Base-by-base conservation (phyloP, 1,139 yeast species). In the Candida glucosophila region DNA sequence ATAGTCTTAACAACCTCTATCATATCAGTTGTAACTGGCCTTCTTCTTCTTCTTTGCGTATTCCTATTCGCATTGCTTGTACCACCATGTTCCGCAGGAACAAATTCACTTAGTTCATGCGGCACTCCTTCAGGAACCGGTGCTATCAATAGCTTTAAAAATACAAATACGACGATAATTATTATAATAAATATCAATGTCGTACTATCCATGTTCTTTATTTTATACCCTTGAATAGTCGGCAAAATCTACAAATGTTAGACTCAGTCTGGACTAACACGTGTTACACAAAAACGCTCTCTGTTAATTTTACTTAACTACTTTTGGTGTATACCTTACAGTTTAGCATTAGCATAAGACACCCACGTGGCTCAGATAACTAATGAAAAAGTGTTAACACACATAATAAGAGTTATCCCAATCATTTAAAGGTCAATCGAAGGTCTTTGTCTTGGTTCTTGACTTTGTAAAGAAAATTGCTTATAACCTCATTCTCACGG, bases 1-100 rank as follows among this genome's bases (percentile, higher is more conserved):
- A 88, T 63, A 15, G 86, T 73, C 40, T 77, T 83, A 1, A 88
- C 96, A 1, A 82, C 77, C 37, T 81, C 92, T 25, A 88, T 65
- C 97, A 88, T 88, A 35, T 72, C 76, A 7, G 65, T 69, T 3
- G 85, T 79, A n/a, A 81, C 80, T 3, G 59, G 66, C 29, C 94
- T 70, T 29, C 70, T 57, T 11, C 51, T 27, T 29, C 53, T 40
- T 18, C 29, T 23, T 6, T 24, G 17, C n/a, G 25, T 11, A 18
- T 25, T 22, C 15, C 15, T 10, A 14, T 14, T 21, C 14, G 27
- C 19, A 11, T 18, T 26, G 9, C 17, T 17, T 12, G 29, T 8
- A 21, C 22, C 20, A 14, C 23, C 17, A 12, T 10, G 12, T 20
- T 16, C 14, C n/a, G 9, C n/a, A 9, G 26, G 25, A 15, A 22